Percentiles rank a stretch among this genome's conserved stretches.
These are phyloP conservation scores for Castanospermum australe DNA, from an alignment of 306 rosid genomes.

Conservation along the genomic window DNA sequence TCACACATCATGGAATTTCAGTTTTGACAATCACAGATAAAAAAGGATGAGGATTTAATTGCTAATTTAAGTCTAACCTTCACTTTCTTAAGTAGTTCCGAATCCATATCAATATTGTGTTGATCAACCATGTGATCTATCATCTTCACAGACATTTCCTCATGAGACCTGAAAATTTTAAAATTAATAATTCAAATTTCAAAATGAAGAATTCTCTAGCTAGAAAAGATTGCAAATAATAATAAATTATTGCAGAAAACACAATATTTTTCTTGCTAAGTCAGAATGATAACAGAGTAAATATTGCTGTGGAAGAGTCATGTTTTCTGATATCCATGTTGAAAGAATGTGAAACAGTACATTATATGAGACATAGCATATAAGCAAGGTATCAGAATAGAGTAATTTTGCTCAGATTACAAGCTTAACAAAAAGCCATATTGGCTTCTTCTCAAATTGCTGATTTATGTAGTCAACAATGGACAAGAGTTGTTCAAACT, in stretches of 20 bases:
- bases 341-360: background rate
- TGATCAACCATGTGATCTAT: slow-evolving; percentile 49
- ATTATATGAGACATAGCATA: background rate
- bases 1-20: slow-evolving; percentile 11
- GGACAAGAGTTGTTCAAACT: background rate
- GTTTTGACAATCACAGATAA: background rate
- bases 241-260: background rate
- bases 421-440: background rate
- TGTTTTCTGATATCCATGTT: background rate
- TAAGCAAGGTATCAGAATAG: background rate
- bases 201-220: slow-evolving; percentile 17
- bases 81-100: slow-evolving; percentile 40
- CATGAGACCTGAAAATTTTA: slow-evolving; percentile 47
- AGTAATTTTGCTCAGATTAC: background rate
- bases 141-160: slow-evolving; percentile 56
- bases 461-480: background rate
- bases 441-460: background rate
- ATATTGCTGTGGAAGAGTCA: background rate
- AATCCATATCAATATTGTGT: slow-evolving; percentile 44
- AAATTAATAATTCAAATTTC: slow-evolving; percentile 4
- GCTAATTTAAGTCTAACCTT: slow-evolving; percentile 34
- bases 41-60: background rate
- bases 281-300: background rate
- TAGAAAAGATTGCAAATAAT: background rate
- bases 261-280: background rate